Evolutionary conservation across 768 basidiomycete species (phyloP), one percentile per base, ranked within the genome.

Genomic region (Phanerodontia chrysosporium): DNA sequence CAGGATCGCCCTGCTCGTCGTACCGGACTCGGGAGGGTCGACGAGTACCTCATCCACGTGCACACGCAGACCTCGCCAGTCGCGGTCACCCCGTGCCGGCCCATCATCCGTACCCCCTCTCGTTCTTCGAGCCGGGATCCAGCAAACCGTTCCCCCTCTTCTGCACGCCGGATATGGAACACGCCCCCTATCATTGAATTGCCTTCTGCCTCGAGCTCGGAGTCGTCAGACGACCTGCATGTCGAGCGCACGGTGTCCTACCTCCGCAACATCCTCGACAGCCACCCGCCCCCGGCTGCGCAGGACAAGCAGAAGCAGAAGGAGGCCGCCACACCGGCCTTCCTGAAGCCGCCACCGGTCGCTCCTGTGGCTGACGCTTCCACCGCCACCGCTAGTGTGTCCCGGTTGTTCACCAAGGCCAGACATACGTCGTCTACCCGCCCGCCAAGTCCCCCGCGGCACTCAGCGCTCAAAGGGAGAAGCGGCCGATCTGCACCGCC

Each of bases 381-480:
- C 3, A 87, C 76, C 4, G 86, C 90, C 1, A 92, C 90, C 1
- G 90, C 90, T 1, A 87, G 85, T 28, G 78, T 92, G 49, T 90
- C 89, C 24, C 79, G 86, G n/a, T 79, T 92, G 14, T 87, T 86
- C 64, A 89, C 88, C 0, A 86, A 84, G 61, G 78, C 71, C 9
- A 73, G 74, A 10, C 80, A 81, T 65, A 78, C 84, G 2, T 80
- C 83, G 16, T 87, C 87, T 3, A 85, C 88, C 1, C 79, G 84
- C 3, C 74, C 85, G 2, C 83, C 81, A 2, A 83, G 82, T 0
- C 85, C 86, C 0, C 87, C 89, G 13, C 70, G 74, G 9, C 80
- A 77, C 44, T 81, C 81, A 5, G 77, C 77, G 12, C 65, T 81
- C 55, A 81, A 76, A 60, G 51, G 58, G n/a, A 32, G 24, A 3